Base-by-base conservation (phyloP, 2,329 filamentous ascomycete species). In the Setomelanomma holmii region DNA sequence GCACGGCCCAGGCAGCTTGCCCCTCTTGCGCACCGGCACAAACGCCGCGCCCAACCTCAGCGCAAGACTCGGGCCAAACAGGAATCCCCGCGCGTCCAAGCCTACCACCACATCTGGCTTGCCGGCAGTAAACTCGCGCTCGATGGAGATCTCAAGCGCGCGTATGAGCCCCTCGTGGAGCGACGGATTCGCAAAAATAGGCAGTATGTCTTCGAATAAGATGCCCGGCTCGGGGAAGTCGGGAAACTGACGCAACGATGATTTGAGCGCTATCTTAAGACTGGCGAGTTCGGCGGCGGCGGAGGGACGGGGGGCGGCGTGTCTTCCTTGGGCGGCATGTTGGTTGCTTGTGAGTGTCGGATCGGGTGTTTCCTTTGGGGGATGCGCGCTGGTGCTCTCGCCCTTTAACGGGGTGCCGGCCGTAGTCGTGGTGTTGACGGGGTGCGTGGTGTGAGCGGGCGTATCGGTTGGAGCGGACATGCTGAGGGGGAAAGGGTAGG, bases 141-240 rank as follows among this genome's bases (percentile, higher is more conserved):
- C 78, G 60, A 96, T 83, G 76, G 96, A 89, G 57, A 97, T 82
- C 77, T 96, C 90, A 64, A 98, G 89, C 42, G 91, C 91, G 68
- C 87, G 85, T 74, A 97, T 82, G 53, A 99, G 88, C 49, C 86
- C 83, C 64, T 84, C 82, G 79, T 97, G 93, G 56, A 90, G 82
- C 45, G 76, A 72, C 49, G 88, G 86, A 71, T 91, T 84, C 74
- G 90, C 87, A 82, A 99, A 98, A 73, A 98, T 88, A 56, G 95
- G 95, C 77, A 99, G 88, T 78, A 99, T 98, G 75, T 99, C 95
- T 80, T 97, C 91, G 78, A 99, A 99, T 69, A 96, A 84, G 73
- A 99, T 93, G 75, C 95, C 93, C 40, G 89, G 87, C 62, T 89
- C 88, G 53, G 93, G 93, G 80, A 97, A 98, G 82, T 98, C 91